Evolutionary conservation across 2,329 filamentous ascomycete species (phyloP).

Genomic region (Hymenoscyphus scutula): DNA sequence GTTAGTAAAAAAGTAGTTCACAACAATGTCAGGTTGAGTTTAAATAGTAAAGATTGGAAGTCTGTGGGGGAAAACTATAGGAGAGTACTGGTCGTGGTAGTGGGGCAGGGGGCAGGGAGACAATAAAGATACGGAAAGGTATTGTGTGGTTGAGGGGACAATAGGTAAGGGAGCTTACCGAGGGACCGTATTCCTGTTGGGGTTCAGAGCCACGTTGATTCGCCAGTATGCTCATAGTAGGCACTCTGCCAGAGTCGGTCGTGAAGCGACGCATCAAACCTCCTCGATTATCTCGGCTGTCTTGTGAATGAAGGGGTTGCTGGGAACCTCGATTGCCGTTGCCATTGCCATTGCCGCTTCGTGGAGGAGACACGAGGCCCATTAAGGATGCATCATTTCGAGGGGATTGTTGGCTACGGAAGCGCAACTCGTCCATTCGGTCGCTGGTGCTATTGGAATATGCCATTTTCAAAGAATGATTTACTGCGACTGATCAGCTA

Average conservation of each 20-base stretch:
- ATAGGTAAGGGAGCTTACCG: conserved; percentile 35
- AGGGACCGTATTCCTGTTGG: conserved; percentile 35
- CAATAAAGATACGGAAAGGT: conserved; percentile 5
- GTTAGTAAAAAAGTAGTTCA: conserved; percentile 24
- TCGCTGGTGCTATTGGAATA: conserved; percentile 61
- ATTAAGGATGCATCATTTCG: conserved; percentile 74
- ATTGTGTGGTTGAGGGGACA: conserved; percentile 16
- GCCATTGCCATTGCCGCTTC: conserved; percentile 67
- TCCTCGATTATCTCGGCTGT: conserved; percentile 74
- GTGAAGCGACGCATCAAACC: conserved; percentile 90
- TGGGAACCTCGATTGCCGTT: no score
- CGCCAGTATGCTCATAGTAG: conserved; percentile 58
- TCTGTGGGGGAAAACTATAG: no score
- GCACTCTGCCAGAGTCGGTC: conserved; percentile 81
- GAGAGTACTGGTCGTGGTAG: not conserved
- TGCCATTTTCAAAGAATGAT: conserved; percentile 51
- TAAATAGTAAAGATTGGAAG: conserved; percentile 3
- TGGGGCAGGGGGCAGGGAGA: no score
- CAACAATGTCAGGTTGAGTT: conserved; percentile 1
- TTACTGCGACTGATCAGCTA: conserved; percentile 13
- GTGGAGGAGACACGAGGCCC: conserved; percentile 70
- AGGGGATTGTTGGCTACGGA: conserved; percentile 73
- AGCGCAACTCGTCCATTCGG: conserved; percentile 77
- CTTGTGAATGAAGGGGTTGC: conserved; percentile 57
- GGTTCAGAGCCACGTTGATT: conserved; percentile 32